Evolutionary conservation across 192 early-diverging fungal genomes (phyloP), one percentile per base, ranked within the genome.

Genomic region (Spizellomyces punctatus): DNA sequence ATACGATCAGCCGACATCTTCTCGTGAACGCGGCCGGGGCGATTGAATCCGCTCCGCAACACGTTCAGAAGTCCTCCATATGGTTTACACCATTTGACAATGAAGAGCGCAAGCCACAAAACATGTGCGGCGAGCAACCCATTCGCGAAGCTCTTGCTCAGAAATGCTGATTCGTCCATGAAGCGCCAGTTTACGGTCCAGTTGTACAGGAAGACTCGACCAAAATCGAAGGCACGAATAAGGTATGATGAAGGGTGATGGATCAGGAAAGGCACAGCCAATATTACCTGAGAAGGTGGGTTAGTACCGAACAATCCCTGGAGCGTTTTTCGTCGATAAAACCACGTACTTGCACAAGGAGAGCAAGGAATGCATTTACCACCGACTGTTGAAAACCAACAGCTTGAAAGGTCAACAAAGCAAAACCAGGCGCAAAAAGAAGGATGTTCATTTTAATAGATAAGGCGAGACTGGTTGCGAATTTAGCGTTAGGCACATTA

Each of bases 181-280:
- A 97, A 91, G 48, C 89, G 83, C 96, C 96, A 99, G 70, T 99
- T 99, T 10, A 96, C 95, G 0, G 96, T 97, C 95, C 95, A 97
- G 36, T 89, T 88, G 79, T 90, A 96, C 60, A 90, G 72, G 76
- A 99, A 99, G 48, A 86, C 86, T 16, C 96, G 85, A 0, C 78
- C 76, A 77, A 96, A 94, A 58, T 99, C 96, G 77, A 99, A 99
- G 0, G 96, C 89, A 6, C 88, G 76, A 4, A 71, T 63, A 12
- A 96, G 27, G 77, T 96, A 98, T 42, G 88, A 85, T 7, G 55
- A 45, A 1, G 93, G 83, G 69, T 83, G 63, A 19, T 69, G 52
- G 42, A 67, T 19, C 16, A 92, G 71, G 69, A 94, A 94, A 21
- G 92, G 92, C 16, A 78, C 61, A 1, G 87, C 89, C 0, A 93